Evolutionary conservation across 2,329 filamentous ascomycete genomes (phyloP).

Genomic region (Fusarium floridanum): DNA sequence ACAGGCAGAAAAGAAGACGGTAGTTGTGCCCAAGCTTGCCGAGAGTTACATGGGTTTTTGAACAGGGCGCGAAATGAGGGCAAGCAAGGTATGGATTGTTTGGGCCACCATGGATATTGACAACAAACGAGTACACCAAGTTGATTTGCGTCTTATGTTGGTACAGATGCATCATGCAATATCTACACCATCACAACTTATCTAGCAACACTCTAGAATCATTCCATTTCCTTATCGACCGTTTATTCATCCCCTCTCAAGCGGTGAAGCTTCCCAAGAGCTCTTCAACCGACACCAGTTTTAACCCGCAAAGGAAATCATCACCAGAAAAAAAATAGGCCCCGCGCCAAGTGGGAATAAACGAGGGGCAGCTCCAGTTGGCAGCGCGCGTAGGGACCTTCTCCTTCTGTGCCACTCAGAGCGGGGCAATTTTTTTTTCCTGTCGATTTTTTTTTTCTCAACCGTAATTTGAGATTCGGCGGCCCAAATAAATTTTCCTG

Average conservation of each 20-base stretch:
- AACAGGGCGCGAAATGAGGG: neutral
- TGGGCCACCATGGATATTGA: conserved; percentile 1
- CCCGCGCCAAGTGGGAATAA: conserved; percentile 41
- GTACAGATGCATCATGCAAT: neutral
- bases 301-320: conserved; percentile 26
- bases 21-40: neutral
- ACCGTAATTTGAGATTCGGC: conserved; percentile 8
- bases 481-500: conserved; percentile 38
- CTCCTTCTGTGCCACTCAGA: conserved; percentile 14
- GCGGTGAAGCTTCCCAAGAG: conserved; percentile 19
- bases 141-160: neutral
- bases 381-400: conserved; percentile 13
- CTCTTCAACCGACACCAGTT: conserved; percentile 7
- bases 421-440: conserved; percentile 41
- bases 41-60: neutral
- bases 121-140: neutral
- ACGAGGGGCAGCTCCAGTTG: conserved; percentile 33
- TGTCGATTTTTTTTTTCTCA: conserved; percentile 31
- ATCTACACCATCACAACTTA: neutral
- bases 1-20: neutral
- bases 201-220: neutral
- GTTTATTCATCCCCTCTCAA: neutral
- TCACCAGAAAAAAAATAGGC: conserved; percentile 27
- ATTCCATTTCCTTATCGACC: neutral
- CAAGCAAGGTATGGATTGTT: neutral